Evolutionary conservation across 1,284 basidiomycete genomes (phyloP), one percentile per base, ranked within the genome.

Genomic region (Tilletia indica): DNA sequence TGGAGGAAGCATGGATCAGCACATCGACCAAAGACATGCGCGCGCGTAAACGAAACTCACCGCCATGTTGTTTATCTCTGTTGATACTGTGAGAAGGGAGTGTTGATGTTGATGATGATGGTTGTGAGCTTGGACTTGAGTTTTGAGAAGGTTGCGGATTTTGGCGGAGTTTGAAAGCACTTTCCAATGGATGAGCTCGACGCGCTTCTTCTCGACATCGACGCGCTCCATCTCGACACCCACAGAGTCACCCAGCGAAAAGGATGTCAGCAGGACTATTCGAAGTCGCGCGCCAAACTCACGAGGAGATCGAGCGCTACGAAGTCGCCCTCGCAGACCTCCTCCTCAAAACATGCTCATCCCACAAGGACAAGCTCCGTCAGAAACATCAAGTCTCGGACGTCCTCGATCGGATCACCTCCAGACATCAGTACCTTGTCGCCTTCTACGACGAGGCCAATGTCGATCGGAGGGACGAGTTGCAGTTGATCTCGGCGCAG

Each of bases 241-340:
- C 4, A 25, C 49, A 54, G n/a, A n/a, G n/a, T n/a, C n/a, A n/a
- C n/a, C n/a, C 19, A 25, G 21, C 49, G 16, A 31, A 4, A 58
- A 31, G 34, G 56, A 64, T 64, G 61, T 64, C 61, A n/a, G 34
- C 61, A 4, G 61, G 61, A 39, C 34, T 94, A 80, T 88, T 97
- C 83, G 96, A 99, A 86, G 88, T 93, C 36, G 93, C 95, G 81
- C 90, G 96, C 63, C 93, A 94, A 79, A 92, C 91, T 9, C 95
- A 98, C 86, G 94, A 98, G 86, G 95, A 97, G 85, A 89, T 93
- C 38, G 96, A 99, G 86, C 90, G 93, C 72, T 93, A 94, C 78
- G 92, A 88, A 78, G 85, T 86, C 70, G 87, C 87, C 11, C 82
- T 88, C 39, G 86, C 87, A 5, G 86, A 87, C 67, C 85, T 88